Conservation (phyloP, 2,329 filamentous ascomycete genomes). For the Aspergillus tamarii region DNA sequence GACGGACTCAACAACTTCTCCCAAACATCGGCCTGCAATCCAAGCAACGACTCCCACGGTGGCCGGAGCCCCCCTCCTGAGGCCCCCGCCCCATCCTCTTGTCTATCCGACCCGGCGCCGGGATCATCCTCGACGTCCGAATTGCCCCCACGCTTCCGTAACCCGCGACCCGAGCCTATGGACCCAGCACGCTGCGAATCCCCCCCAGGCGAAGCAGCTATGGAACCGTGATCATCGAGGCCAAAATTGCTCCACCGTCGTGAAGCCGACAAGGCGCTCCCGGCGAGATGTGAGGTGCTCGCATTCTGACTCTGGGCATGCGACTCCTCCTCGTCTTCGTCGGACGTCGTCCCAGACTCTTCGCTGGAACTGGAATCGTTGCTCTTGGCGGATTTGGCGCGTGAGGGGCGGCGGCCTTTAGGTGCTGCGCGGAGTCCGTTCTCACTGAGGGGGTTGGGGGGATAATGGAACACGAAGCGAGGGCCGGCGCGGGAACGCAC, state of each 20-base stretch:
- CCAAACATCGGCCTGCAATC: constrained; percentile 74
- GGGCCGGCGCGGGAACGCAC: constrained; percentile 78
- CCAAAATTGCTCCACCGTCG: constrained; percentile 39
- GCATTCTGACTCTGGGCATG: constrained; percentile 18
- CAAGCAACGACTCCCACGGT: constrained; percentile 66
- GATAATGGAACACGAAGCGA: constrained; percentile 84
- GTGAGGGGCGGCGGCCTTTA: constrained; percentile 38
- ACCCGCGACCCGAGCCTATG: constrained; percentile 35
- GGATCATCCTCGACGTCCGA: constrained; percentile 40
- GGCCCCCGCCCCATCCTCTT: constrained; percentile 27
- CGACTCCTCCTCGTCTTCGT: constrained; percentile 44
- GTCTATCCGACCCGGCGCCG: constrained; percentile 32
- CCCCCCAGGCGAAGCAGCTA: constrained; percentile 32
- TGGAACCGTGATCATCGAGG: constrained; percentile 33
- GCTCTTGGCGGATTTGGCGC: constrained; percentile 34
- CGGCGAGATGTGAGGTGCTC: constrained; percentile 22
- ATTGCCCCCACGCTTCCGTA: constrained; percentile 33
- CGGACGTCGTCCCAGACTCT: constrained; percentile 41
- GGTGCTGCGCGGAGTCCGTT: constrained; percentile 39
- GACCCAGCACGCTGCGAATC: constrained; percentile 39
- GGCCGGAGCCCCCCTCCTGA: constrained; percentile 27
- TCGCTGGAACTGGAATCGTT: constrained; percentile 46
- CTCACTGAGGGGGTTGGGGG: constrained; percentile 57
- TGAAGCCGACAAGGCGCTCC: constrained; percentile 25
- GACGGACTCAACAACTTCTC: constrained; percentile 79